These are phyloP conservation scores for Solanum pimpinellifolium DNA, from an alignment of 257 asterid species.

Conservation along the genomic window DNA sequence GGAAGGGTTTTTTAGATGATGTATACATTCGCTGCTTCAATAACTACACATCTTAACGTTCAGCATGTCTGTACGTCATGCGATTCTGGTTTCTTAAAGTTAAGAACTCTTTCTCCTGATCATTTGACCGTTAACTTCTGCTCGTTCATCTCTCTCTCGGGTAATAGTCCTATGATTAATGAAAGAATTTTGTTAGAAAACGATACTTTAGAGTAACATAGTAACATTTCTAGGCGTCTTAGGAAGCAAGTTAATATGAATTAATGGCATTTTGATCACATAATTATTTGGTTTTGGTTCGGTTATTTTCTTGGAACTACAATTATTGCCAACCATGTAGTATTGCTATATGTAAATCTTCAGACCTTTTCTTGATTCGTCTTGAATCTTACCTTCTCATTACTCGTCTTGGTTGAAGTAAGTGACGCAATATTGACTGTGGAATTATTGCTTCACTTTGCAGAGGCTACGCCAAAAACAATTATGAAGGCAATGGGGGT, in stretches of 20 bases:
- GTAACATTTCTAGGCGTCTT: too few relatives aligned
- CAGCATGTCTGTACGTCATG: background rate
- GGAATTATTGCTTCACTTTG: conserved; percentile 3
- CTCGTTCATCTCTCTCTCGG: background rate
- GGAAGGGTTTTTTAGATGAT: background rate
- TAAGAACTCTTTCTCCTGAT: background rate
- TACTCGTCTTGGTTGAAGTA: background rate
- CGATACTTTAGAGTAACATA: too few relatives aligned
- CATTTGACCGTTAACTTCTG: background rate
- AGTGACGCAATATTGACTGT: background rate
- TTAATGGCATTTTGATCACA: too few relatives aligned
- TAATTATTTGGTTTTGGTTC: too few relatives aligned
- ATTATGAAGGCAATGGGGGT: conserved; percentile 90
- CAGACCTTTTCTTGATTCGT: background rate
- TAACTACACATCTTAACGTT: background rate
- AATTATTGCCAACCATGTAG: too few relatives aligned
- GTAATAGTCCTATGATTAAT: background rate
- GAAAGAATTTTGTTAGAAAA: background rate
- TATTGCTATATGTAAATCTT: background rate
- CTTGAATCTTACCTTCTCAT: background rate
- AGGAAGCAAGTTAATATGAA: too few relatives aligned
- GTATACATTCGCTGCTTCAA: background rate
- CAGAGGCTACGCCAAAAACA: conserved; percentile 92
- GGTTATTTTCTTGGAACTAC: too few relatives aligned
- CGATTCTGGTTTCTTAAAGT: background rate